A percentile compares a stretch with the other conserved stretches of the same genome.
phyloP scores from a whole-genome alignment of 2,329 filamentous ascomycete species.

The Dryadomyces quercivorus region DNA sequence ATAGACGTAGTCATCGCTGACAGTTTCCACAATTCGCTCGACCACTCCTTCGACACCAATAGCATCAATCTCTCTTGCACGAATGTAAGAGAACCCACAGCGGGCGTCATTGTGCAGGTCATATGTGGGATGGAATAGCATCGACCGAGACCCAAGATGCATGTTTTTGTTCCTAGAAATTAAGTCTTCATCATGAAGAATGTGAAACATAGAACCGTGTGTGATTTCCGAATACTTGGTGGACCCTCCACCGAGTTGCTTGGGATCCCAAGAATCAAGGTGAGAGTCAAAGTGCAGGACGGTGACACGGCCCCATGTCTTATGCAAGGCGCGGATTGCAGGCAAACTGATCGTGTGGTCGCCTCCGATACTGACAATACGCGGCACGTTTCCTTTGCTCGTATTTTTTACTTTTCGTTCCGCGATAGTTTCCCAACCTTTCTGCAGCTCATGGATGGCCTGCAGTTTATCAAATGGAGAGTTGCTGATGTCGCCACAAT shows the following conservation, averaged over 20 bases:
- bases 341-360: conserved; percentile 7
- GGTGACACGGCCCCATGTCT: conserved; percentile 3
- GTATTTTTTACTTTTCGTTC: neutral
- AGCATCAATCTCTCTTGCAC: conserved; percentile 57
- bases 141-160: conserved; percentile 46
- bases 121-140: conserved; percentile 20
- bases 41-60: conserved; percentile 54
- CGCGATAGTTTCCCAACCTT: conserved; percentile 24
- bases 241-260: conserved; percentile 33
- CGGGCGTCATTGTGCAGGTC: conserved; percentile 43
- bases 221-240: conserved; percentile 47
- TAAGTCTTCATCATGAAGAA: conserved; percentile 42
- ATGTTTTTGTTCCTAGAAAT: conserved; percentile 18
- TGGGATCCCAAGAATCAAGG: conserved; percentile 57
- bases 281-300: conserved; percentile 53
- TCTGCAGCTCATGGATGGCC: conserved; percentile 61
- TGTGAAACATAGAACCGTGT: conserved; percentile 49
- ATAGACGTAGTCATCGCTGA: conserved; percentile 45
- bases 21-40: conserved; percentile 44
- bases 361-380: conserved; percentile 5
- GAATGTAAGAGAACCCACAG: conserved; percentile 46
- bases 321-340: conserved; percentile 1
- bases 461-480: conserved; percentile 67
- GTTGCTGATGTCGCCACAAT: conserved; percentile 69
- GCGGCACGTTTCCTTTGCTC: neutral